A percentile compares a stretch with the other conserved stretches of the same genome.
phyloP scores from a whole-genome alignment of 2,329 filamentous ascomycete genomes.

The Xylariaceae sp. region DNA sequence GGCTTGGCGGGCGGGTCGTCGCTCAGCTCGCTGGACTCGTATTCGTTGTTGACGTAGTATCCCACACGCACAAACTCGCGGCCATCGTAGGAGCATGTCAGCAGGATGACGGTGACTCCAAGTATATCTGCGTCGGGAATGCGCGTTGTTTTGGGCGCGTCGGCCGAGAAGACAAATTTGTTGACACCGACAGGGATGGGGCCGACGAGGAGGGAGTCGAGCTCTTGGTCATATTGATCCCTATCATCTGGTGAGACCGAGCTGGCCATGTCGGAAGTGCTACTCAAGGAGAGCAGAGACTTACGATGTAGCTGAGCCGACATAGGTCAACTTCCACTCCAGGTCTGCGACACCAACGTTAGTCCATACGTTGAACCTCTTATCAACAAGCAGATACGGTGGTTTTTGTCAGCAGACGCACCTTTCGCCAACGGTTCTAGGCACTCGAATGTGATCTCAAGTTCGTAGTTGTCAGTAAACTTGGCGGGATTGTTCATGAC shows the following conservation, averaged over 20 bases:
- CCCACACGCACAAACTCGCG: constrained; percentile 96
- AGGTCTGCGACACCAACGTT: constrained; percentile 57
- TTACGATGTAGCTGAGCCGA: constrained; percentile 95
- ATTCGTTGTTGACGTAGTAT: constrained; percentile 99
- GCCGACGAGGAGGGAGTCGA: constrained; percentile 91
- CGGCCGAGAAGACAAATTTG: constrained; percentile 97
- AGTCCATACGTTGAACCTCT: constrained; percentile 3
- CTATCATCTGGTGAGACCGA: constrained; percentile 36
- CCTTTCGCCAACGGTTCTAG: constrained; percentile 91
- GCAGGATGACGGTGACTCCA: constrained; percentile 91
- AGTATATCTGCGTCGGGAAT: constrained; percentile 94
- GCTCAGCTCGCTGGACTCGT: constrained; percentile 82
- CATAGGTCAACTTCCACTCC: constrained; percentile 98
- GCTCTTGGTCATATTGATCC: constrained; percentile 95
- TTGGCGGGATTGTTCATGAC: constrained; percentile 95
- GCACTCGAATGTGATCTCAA: constrained; percentile 98
- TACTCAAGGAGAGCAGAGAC: constrained; percentile 32
- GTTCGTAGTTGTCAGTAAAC: constrained; percentile 88
- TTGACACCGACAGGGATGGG: constrained; percentile 97
- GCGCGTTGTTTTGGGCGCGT: constrained; percentile 79
- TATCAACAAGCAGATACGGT: background rate
- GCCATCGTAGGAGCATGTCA: constrained; percentile 93
- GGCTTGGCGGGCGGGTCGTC: constrained; percentile 88
- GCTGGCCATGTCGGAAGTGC: background rate
- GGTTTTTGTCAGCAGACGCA: constrained; percentile 28